Base-by-base conservation (phyloP, 306 rosid species). In the Dryas drummondii region DNA sequence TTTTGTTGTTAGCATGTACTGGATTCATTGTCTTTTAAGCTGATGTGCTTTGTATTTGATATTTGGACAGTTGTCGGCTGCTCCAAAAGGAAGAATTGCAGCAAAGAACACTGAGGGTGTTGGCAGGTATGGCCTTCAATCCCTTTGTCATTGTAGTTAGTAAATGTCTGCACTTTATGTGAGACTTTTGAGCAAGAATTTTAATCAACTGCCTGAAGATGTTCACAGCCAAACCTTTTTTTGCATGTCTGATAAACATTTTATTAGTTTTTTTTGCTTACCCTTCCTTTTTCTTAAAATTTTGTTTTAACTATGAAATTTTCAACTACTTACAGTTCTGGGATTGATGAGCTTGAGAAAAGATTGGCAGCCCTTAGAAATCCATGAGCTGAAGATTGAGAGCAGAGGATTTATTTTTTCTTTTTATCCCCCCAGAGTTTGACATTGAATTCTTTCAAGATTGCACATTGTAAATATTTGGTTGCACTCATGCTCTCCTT, bases 11-110 rank as follows among this genome's bases (percentile, higher is more conserved):
- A 6, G 10, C 54, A 44, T 55, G 19, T 47, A 46, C 72, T 75
- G 42, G 16, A 44, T 67, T 73, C 63, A 52, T 79, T 75, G 67
- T 68, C 70, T 45, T 76, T 42, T 56, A 79, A 84, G 48, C 89
- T 91, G 79, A 87, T 67, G 71, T 66, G 22, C 48, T 48, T 71
- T 81, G 55, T 78, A 51, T 77, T 77, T 79, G 62, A 81, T 74
- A 72, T 71, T 53, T 58, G 68, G 74, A 68, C 89, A 96, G 99
- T 79, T 96, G 72, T 92, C 99, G 80, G 83, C 90, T 37, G 99
- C 97, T 83, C 99, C 99, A 15, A 96, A 90, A 84, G 99, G 98
- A 82, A 90, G 88, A 87, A 84, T 92, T 62, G 88, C 80, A 13
- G 57, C 87, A 54, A 96, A 85, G 88, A 92, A 76, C 71, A 66